Evolutionary conservation across 2,329 filamentous ascomycete genomes (phyloP).

Genomic region (Alternaria angustiovoidea): DNA sequence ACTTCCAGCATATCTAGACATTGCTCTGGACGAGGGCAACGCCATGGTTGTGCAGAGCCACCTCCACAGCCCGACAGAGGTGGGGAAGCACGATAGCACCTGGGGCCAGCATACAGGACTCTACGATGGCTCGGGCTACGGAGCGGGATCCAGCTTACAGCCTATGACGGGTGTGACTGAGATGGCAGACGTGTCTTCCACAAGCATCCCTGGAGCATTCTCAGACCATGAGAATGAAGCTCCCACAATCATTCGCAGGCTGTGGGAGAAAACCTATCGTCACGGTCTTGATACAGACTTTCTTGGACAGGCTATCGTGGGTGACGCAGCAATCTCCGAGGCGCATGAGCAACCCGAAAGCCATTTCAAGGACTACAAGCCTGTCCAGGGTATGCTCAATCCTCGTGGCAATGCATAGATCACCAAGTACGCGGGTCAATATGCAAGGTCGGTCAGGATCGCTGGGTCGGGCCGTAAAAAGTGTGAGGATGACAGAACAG

Average conservation of each 20-base stretch:
- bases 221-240: background rate
- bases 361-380: background rate
- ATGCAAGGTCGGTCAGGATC: background rate
- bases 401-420: background rate
- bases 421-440: background rate
- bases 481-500: conserved; percentile 2
- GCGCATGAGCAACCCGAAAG: background rate
- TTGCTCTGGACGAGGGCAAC: background rate
- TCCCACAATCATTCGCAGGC: conserved; percentile 1
- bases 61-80: background rate
- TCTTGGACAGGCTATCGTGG: background rate
- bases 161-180: conserved; percentile 4
- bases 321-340: background rate
- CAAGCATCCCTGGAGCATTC: background rate
- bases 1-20: conserved; percentile 7
- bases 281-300: background rate
- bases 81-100: conserved; percentile 4
- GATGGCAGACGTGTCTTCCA: background rate
- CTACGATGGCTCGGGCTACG: conserved; percentile 40
- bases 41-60: background rate
- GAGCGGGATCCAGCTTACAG: conserved; percentile 15
- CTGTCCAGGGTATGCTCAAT: background rate
- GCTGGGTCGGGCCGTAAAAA: background rate
- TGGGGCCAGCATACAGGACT: conserved; percentile 18
- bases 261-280: background rate